Percentiles rank a stretch among this genome's conserved stretches.
Conservation (phyloP, 2,329 filamentous ascomycete species). For the Exophiala phaeomuriformis region DNA sequence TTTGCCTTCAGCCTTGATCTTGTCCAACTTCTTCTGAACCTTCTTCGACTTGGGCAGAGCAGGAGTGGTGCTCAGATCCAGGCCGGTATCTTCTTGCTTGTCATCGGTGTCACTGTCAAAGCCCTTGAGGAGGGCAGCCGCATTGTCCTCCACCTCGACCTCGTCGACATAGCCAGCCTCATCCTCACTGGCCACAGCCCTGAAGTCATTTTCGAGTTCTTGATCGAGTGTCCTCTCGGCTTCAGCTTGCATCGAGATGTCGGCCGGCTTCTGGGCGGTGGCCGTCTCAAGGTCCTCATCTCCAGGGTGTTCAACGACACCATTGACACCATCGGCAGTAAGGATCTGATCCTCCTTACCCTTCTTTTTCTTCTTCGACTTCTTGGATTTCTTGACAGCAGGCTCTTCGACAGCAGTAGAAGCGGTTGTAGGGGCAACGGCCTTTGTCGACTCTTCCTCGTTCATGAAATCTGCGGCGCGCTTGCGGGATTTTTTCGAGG, state of each 20-base stretch:
- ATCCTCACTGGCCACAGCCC: constrained; percentile 29
- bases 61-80: constrained; percentile 41
- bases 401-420: constrained; percentile 9
- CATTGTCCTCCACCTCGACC: constrained; percentile 44
- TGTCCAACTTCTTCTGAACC: constrained; percentile 45
- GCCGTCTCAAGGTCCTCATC: constrained; percentile 21
- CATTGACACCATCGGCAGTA: constrained; percentile 32
- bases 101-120: constrained; percentile 52
- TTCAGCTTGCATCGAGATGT: constrained; percentile 25
- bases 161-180: constrained; percentile 29
- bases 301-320: constrained; percentile 28
- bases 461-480: constrained; percentile 44
- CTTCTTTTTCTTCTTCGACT: constrained; percentile 34
- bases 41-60: constrained; percentile 40
- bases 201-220: constrained; percentile 27
- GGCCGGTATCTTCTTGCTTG: constrained; percentile 38
- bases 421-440: constrained; percentile 45
- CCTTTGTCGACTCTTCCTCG: constrained; percentile 39
- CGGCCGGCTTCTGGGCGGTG: constrained; percentile 14
- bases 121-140: constrained; percentile 47
- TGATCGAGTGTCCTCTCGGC: constrained; percentile 25
- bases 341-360: constrained; percentile 28
- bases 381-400: constrained; percentile 28
- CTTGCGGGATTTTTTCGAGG: constrained; percentile 40
- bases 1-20: constrained; percentile 43